phyloP scores from a whole-genome alignment of 148 eudicot species.

The Rhododendron kiyosumense region DNA sequence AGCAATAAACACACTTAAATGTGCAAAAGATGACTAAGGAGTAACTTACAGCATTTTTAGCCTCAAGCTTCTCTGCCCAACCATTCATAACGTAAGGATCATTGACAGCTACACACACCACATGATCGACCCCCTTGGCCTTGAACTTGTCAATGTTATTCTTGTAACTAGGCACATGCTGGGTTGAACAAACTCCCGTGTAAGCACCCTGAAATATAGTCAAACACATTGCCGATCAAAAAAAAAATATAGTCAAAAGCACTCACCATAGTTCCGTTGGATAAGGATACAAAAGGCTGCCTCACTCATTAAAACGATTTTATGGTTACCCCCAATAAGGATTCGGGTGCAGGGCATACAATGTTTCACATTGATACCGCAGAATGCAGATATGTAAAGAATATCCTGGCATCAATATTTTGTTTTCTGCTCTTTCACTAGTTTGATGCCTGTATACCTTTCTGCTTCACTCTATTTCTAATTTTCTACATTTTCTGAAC shows the following conservation, averaged over 20 bases:
- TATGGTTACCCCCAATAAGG: not conserved
- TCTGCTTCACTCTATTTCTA: not conserved
- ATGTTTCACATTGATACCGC: not conserved
- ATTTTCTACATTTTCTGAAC: not conserved
- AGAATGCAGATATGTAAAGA: not conserved
- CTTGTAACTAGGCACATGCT: slow-evolving; percentile 97
- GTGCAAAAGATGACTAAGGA: not conserved
- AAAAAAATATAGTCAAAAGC: too few species aligned
- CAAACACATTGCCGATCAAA: not conserved
- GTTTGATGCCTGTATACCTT: not conserved
- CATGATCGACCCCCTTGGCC: slow-evolving; percentile 80
- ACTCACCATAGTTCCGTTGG: not conserved
- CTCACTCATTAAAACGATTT: not conserved
- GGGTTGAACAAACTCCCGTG: slow-evolving; percentile 92
- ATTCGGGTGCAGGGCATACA: not conserved
- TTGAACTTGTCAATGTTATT: slow-evolving; percentile 77
- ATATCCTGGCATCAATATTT: not conserved
- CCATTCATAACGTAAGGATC: slow-evolving; percentile 91
- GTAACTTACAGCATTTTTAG: slow-evolving; percentile 71
- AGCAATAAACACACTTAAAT: not conserved
- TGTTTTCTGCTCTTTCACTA: not conserved
- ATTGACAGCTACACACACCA: slow-evolving; percentile 84
- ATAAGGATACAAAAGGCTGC: not conserved
- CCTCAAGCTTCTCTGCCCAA: slow-evolving; percentile 96
- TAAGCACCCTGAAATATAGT: slow-evolving; percentile 63